Conservation (phyloP, 345 rosid species). For the Raphanus raphanistrum region DNA sequence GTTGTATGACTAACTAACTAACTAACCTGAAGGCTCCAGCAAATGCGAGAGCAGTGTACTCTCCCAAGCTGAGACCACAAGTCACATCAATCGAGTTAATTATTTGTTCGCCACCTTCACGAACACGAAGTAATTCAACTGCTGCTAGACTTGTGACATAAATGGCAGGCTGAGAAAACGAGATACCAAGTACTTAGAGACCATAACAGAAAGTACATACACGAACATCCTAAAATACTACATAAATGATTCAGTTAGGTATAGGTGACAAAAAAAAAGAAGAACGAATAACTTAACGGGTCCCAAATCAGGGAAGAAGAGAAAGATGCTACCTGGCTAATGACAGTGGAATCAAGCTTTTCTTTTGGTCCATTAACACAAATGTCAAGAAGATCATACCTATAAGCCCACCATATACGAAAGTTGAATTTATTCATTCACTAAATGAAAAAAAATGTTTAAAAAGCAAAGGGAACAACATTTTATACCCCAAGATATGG, state of each 20-base stretch:
- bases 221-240: neutral
- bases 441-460: neutral
- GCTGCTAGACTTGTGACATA: constrained; percentile 99
- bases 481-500: constrained; percentile 63
- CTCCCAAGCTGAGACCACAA: constrained; percentile 97
- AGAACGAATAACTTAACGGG: too few relatives aligned
- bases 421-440: neutral
- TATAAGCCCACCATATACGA: constrained; percentile 38
- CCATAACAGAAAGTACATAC: neutral
- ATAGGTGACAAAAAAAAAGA: too few relatives aligned
- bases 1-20: neutral
- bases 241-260: neutral
- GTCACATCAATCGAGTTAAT: constrained; percentile 92
- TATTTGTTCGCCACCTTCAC: constrained; percentile 83
- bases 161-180: constrained; percentile 81
- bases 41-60: constrained; percentile 95
- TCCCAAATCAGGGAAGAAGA: neutral
- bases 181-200: constrained; percentile 10
- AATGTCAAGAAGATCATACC: constrained; percentile 92
- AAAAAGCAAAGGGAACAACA: neutral
- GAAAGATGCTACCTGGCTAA: constrained; percentile 77
- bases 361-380: constrained; percentile 92
- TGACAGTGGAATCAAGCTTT: constrained; percentile 88
- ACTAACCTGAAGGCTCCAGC: constrained; percentile 91
- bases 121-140: constrained; percentile 81